These are phyloP conservation scores for Camelina hispida DNA, from an alignment of 345 rosid genomes.

Conservation along the genomic window DNA sequence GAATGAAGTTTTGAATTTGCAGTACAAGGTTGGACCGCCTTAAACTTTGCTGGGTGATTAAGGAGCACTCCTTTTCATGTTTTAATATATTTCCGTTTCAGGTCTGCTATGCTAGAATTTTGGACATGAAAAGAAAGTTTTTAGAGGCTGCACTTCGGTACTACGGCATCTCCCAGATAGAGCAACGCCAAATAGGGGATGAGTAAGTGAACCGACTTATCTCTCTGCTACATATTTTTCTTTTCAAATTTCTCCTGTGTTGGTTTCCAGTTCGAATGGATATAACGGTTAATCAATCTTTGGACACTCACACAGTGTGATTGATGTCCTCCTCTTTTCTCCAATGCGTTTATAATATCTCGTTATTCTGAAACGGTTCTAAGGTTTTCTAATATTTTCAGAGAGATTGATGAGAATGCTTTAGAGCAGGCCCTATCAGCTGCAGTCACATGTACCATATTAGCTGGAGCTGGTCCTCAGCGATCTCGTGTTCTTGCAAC, in stretches of 20 bases:
- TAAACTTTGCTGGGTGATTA: constrained; percentile 20
- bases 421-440: constrained; percentile 91
- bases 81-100: constrained; percentile 38
- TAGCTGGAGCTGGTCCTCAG: constrained; percentile 99
- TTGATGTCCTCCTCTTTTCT: constrained; percentile 8
- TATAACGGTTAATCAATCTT: background rate
- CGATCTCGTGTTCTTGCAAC: constrained; percentile 95
- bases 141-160: constrained; percentile 95
- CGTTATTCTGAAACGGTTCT: background rate
- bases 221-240: constrained; percentile 1
- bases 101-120: constrained; percentile 98
- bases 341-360: background rate
- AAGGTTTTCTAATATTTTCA: constrained; percentile 35
- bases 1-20: constrained; percentile 87
- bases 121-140: constrained; percentile 96
- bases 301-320: background rate
- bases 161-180: constrained; percentile 94
- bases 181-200: constrained; percentile 89
- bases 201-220: constrained; percentile 59
- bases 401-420: constrained; percentile 93
- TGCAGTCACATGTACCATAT: constrained; percentile 95
- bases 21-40: constrained; percentile 69
- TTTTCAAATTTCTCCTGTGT: background rate
- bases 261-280: background rate
- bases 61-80: background rate